Base-by-base conservation (phyloP, 2,329 filamentous ascomycete genomes). In the Nannizzia gypsea region DNA sequence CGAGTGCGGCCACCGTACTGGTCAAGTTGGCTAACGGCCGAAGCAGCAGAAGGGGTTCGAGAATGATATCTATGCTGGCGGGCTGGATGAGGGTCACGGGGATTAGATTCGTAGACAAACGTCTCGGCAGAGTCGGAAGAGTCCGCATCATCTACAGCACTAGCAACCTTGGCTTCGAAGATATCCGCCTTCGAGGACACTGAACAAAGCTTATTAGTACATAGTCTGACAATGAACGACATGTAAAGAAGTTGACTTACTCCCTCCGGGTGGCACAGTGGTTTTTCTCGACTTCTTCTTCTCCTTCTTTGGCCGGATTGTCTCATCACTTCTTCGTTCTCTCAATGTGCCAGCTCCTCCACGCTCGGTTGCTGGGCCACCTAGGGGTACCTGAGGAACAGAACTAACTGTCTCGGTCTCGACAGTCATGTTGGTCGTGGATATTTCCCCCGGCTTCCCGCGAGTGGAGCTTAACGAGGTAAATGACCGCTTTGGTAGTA, bases 61-160 rank as follows among this genome's bases (percentile, higher is more conserved):
- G 92, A 97, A 74, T 97, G 92, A 72, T 92, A 90, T 63, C 90
- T 83, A 64, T 84, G 82, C 57, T 89, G 88, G 57, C 81, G 77
- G 44, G 69, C 65, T 31, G 80, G 74, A 60, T 72, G 73, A 24
- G 79, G 76, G 65, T 85, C 83, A 13, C 81, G 80, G 8, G 92
- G 93, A 69, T 99, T 99, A 26, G 93, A 97, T 73, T 99, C 93
- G 75, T 99, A 99, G 15, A 99, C 93, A 73, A 97, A 99, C 0
- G 93, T 97, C 74, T 97, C 93, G 68, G 96, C 93, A 1, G 92
- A 97, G 72, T 99, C 93, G 5, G 92, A 96, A 11, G 92, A 95
- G 72, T 96, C 89, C 50, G 90, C 90, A 72, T 97, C 91, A 71
- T 97, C 92, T 58, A 99, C 90, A 6, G 92, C 92, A 71, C 86